Evolutionary conservation across 495 filamentous ascomycete genomes (phyloP), one percentile per base, ranked within the genome.

Genomic region (Xylona heveae): DNA sequence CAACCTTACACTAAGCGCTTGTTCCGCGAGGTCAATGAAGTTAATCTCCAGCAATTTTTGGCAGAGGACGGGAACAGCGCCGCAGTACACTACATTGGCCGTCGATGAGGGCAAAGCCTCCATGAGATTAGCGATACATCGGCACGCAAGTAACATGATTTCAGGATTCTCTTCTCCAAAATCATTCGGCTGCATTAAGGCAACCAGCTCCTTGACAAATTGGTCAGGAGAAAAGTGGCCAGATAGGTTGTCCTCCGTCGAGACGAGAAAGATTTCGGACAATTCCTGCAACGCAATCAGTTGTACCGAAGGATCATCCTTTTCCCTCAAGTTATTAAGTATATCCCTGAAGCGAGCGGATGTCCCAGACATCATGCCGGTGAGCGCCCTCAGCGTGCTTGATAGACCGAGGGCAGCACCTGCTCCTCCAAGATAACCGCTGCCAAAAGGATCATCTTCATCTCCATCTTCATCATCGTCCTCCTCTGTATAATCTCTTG

Each of bases 41-140:
- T 82, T 70, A 31, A 93, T 93, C 46, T 95, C 83, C 33, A 94
- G 55, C 26, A 99, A 59, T 54, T 95, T 99, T 42, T 79, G 69
- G 54, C 88, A 94, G 9, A 99, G 57, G 15, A 95, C 69, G 1
- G 90, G 85, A 10, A 99, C 85, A 28, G 90, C 90, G 24, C 82
- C 80, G 10, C 84, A 83, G 47, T 94, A 95, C 22, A 95, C 90
- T 15, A 99, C 82, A 49, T 85, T 91, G 10, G 83, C 79, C 16
- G 83, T 84, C 31, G 88, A 84, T 12, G 79, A 70, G 15, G 88
- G 83, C 15, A 95, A 57, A 19, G 90, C 90, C 49, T 99, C 90
- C 85, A 99, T 99, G 19, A 99, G 51, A 43, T 99, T 94, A 30
- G 90, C 90, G 29, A 99, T 71, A 50, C 79, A 95, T 29, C 90